These are phyloP conservation scores for Myochromella boudieri DNA, from an alignment of 768 basidiomycete species.

Conservation along the genomic window DNA sequence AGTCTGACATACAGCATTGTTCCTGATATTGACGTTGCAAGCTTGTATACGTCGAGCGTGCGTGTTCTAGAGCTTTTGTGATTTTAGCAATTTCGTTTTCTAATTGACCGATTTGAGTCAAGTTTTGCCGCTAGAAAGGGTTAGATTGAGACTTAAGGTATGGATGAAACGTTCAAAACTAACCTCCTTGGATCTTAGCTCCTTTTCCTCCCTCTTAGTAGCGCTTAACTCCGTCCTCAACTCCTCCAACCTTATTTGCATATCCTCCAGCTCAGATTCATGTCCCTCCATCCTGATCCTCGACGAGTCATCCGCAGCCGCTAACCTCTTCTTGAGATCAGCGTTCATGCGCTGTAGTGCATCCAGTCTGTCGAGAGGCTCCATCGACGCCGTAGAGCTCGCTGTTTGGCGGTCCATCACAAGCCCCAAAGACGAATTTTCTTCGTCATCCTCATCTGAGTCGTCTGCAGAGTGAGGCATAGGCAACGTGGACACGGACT, in stretches of 20 bases:
- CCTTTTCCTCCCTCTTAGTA: conserved; percentile 91
- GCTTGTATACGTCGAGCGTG: conserved; percentile 69
- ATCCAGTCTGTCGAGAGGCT: conserved; percentile 71
- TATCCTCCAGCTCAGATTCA: conserved; percentile 80
- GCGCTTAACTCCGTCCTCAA: conserved; percentile 70
- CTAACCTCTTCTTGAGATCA: conserved; percentile 72
- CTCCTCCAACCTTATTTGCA: conserved; percentile 78
- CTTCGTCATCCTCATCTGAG: conserved; percentile 57
- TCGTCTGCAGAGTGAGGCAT: conserved; percentile 53
- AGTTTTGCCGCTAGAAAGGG: conserved; percentile 54
- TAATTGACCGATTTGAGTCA: conserved; percentile 62
- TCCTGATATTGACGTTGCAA: conserved; percentile 89
- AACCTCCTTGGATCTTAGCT: conserved; percentile 85
- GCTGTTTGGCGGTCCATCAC: conserved; percentile 59
- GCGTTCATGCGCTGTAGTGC: conserved; percentile 70
- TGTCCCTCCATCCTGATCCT: conserved; percentile 71
- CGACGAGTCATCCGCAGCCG: conserved; percentile 71
- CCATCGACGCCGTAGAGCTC: conserved; percentile 68
- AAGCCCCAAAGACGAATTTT: conserved; percentile 52
- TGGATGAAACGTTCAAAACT: conserved; percentile 15
- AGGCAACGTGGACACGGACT: conserved; percentile 52
- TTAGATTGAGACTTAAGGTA: conserved; percentile 1
- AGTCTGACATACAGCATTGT: conserved; percentile 64
- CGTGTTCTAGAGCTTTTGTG: conserved; percentile 70
- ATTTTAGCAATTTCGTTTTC: conserved; percentile 82